These are phyloP conservation scores for Botrytis fragariae DNA, from an alignment of 2,329 filamentous ascomycete species.

Conservation along the genomic window DNA sequence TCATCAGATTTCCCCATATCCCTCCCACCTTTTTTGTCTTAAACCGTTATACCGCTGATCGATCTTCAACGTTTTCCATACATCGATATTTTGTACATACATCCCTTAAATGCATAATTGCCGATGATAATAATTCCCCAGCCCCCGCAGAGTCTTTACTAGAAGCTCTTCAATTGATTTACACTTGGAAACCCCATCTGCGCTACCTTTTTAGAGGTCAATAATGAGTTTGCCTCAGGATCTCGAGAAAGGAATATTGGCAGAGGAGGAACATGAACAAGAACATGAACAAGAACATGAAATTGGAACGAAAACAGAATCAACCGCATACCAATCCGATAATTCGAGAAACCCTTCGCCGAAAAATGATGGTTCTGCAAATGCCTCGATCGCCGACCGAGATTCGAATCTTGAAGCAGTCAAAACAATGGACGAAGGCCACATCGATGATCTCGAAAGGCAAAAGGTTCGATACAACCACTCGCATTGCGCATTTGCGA, in stretches of 20 bases:
- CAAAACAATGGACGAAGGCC: slow-evolving; percentile 34
- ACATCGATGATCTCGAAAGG: slow-evolving; percentile 33
- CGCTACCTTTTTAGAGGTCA: slow-evolving; percentile 11
- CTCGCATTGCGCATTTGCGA: background rate
- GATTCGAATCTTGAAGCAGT: slow-evolving; percentile 35
- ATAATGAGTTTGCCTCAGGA: slow-evolving; percentile 25
- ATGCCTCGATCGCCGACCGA: slow-evolving; percentile 26
- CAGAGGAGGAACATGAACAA: slow-evolving; percentile 19
- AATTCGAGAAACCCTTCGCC: slow-evolving; percentile 23
- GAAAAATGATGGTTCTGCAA: slow-evolving; percentile 13
- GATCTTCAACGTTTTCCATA: background rate
- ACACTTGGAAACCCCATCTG: background rate
- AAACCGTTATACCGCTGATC: slow-evolving; percentile 5
- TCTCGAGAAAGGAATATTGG: slow-evolving; percentile 24
- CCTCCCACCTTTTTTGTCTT: slow-evolving; percentile 2
- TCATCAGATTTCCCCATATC: slow-evolving; percentile 13
- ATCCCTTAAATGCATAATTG: slow-evolving; percentile 12
- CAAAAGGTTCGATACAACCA: slow-evolving; percentile 22
- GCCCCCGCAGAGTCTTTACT: slow-evolving; percentile 17
- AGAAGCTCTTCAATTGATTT: slow-evolving; percentile 12
- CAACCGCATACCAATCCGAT: slow-evolving; percentile 27
- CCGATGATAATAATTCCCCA: slow-evolving; percentile 10
- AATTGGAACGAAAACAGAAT: slow-evolving; percentile 23
- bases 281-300: background rate
- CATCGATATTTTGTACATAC: slow-evolving; percentile 11